These are phyloP conservation scores for Elymus sibiricus DNA, from an alignment of 176 grass and related monocot species.

Conservation along the genomic window DNA sequence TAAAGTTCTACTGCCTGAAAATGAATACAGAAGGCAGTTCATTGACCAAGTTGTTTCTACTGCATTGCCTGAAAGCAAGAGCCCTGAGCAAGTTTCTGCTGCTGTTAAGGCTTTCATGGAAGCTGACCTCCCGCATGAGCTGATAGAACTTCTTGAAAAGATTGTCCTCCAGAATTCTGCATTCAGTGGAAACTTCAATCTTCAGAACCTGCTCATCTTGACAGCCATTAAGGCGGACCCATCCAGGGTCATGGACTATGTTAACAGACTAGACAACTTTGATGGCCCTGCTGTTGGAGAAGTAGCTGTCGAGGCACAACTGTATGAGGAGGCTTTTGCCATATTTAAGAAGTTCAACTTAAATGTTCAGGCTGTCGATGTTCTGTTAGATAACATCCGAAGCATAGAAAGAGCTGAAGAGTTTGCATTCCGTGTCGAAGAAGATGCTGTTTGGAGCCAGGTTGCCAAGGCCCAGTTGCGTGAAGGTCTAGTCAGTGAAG, in stretches of 20 bases:
- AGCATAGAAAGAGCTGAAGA: conserved; percentile 97
- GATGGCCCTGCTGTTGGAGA: conserved; percentile 98
- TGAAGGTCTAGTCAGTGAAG: conserved; percentile 87
- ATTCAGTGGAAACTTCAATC: conserved; percentile 93
- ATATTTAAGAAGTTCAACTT: conserved; percentile 99
- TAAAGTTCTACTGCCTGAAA: conserved; percentile 92
- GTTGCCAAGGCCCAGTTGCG: conserved; percentile 92
- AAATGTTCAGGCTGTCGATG: conserved; percentile 94
- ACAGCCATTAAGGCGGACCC: conserved; percentile 95
- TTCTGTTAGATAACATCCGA: conserved; percentile 78
- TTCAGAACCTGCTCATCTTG: conserved; percentile 95
- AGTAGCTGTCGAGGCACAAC: conserved; percentile 86
- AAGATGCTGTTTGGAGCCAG: conserved; percentile 97
- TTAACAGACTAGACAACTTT: conserved; percentile 98
- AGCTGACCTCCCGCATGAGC: conserved; percentile 92
- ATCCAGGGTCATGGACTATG: conserved; percentile 93
- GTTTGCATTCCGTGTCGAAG: conserved; percentile 91
- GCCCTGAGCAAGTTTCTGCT: conserved; percentile 97
- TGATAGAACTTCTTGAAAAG: conserved; percentile 98
- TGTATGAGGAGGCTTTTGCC: conserved; percentile 93
- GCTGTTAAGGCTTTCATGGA: conserved; percentile 99
- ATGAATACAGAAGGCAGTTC: conserved; percentile 97
- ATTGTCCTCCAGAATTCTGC: conserved; percentile 99
- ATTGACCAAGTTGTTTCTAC: conserved; percentile 99
- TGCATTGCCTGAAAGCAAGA: conserved; percentile 94